These are phyloP conservation scores for Eucalyptus guilfoylei DNA, from an alignment of 345 rosid species.

Conservation along the genomic window DNA sequence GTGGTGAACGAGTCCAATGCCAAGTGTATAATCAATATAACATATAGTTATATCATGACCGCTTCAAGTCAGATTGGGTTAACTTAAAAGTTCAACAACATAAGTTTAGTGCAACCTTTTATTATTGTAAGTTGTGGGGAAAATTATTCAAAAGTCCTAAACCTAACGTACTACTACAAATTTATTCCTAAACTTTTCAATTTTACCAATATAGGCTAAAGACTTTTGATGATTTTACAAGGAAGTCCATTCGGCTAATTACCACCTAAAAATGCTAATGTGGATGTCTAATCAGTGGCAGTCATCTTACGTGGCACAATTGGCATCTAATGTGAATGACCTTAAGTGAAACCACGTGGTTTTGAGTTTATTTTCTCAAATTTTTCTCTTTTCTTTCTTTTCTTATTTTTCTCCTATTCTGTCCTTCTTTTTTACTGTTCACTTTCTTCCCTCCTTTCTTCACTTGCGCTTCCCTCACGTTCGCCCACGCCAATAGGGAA, in stretches of 20 bases:
- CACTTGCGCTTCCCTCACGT: neutral
- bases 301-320: accelerated
- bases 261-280: neutral
- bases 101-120: neutral
- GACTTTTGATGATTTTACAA: neutral
- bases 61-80: neutral
- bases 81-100: neutral
- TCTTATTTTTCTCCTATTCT: neutral
- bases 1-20: neutral
- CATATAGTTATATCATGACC: neutral
- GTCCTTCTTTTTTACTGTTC: neutral
- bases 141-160: neutral
- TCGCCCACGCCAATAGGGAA: neutral
- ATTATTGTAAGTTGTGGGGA: neutral
- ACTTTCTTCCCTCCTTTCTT: neutral
- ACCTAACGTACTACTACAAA: neutral
- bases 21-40: neutral
- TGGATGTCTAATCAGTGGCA: neutral
- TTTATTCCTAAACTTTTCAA: neutral
- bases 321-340: neutral
- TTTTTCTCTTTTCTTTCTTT: neutral
- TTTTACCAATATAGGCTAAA: neutral
- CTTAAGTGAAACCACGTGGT: neutral
- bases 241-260: neutral
- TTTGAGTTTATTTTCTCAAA: neutral